Conservation (phyloP, 139 green algal species). For the Edaphochlamys debaryana region DNA sequence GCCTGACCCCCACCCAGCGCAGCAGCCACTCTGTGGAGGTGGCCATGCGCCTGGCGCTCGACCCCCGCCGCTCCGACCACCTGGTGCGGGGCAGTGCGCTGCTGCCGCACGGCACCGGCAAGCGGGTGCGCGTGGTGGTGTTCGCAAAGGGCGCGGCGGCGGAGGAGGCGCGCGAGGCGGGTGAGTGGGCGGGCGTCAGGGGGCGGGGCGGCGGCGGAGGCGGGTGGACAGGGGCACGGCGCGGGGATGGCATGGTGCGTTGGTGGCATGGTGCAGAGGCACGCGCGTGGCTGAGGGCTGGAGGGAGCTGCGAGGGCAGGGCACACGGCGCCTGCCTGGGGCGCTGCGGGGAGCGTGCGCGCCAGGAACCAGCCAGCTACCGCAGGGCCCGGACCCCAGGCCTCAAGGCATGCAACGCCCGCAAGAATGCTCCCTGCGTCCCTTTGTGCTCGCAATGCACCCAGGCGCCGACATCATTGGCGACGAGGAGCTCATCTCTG, state of each 20-base stretch:
- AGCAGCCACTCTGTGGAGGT: background rate
- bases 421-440: too few species aligned
- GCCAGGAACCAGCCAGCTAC: too few species aligned
- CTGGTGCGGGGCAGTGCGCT: constrained; percentile 77
- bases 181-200: background rate
- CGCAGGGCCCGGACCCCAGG: too few species aligned
- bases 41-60: background rate
- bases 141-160: constrained; percentile 83
- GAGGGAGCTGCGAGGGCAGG: too few species aligned
- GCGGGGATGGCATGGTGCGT: background rate
- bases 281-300: too few species aligned
- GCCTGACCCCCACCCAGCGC: background rate
- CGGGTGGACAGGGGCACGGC: background rate
- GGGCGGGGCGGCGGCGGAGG: background rate
- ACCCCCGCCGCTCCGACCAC: constrained; percentile 56
- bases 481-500: constrained; percentile 77
- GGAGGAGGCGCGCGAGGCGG: constrained; percentile 61
- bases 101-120: constrained; percentile 86
- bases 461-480: constrained; percentile 88
- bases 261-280: too few species aligned
- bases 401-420: too few species aligned
- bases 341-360: too few species aligned
- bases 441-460: too few species aligned
- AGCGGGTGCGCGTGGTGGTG: constrained; percentile 77
- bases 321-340: too few species aligned